Conservation (phyloP, 805 yeast species). For the Teunomyces atbi region DNA sequence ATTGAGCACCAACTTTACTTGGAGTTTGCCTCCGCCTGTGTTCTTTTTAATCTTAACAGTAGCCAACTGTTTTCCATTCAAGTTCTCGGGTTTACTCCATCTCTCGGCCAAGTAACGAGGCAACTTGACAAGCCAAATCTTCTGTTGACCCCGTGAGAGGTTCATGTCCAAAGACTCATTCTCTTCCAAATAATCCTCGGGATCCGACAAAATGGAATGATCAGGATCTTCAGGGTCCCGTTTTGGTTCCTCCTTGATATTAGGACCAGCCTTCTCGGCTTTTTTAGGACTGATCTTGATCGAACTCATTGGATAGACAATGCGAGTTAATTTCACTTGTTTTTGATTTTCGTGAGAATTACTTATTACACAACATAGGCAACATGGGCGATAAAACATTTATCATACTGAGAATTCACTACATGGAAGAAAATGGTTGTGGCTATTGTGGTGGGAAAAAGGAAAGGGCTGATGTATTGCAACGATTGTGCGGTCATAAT, state of each 20-base stretch:
- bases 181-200: conserved; percentile 46
- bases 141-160: conserved; percentile 56
- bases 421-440: not conserved
- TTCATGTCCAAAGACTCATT: conserved; percentile 80
- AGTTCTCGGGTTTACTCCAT: conserved; percentile 63
- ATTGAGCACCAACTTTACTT: conserved; percentile 59
- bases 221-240: conserved; percentile 16
- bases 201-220: conserved; percentile 40
- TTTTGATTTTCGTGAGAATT: not conserved
- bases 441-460: conserved; percentile 19
- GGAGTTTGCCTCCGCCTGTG: conserved; percentile 30
- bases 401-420: not conserved
- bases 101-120: conserved; percentile 83
- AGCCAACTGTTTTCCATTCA: conserved; percentile 77
- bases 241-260: conserved; percentile 3
- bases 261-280: conserved; percentile 1
- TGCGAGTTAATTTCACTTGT: conserved; percentile 1
- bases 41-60: conserved; percentile 69
- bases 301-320: conserved; percentile 8
- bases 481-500: too few species aligned
- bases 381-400: not conserved
- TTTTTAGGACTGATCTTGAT: conserved; percentile 14
- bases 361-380: too few species aligned
- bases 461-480: conserved; percentile 36
- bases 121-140: conserved; percentile 88